A percentile compares a stretch with the other conserved stretches of the same genome.
phyloP scores from a whole-genome alignment of 176 grass and related monocot species.

The Lolium multiflorum region DNA sequence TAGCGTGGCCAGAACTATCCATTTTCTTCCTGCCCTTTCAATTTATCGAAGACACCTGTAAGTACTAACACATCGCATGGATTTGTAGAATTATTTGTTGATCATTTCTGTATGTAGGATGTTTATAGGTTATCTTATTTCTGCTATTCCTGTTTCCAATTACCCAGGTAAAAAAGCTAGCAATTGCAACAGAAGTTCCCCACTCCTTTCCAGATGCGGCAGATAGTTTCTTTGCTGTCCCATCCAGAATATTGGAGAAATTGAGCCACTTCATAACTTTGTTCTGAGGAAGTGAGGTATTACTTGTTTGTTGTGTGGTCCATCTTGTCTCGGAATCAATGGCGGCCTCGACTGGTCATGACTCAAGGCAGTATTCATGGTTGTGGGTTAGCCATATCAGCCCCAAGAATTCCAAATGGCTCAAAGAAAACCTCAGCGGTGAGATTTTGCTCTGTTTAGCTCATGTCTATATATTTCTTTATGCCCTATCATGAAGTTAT shows the following conservation, averaged over 20 bases:
- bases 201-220: neutral
- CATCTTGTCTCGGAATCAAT: slow-evolving; percentile 43
- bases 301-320: slow-evolving; percentile 1
- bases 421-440: slow-evolving; percentile 87
- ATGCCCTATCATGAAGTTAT: slow-evolving; percentile 5
- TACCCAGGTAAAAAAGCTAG: slow-evolving; percentile 23
- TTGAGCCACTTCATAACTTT: slow-evolving; percentile 7
- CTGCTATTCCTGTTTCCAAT: slow-evolving; percentile 30
- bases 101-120: slow-evolving; percentile 2
- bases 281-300: slow-evolving; percentile 11
- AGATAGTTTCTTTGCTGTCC: neutral
- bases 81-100: neutral
- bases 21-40: slow-evolving; percentile 28
- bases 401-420: slow-evolving; percentile 97
- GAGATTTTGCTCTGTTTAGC: slow-evolving; percentile 28
- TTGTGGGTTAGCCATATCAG: slow-evolving; percentile 91
- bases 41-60: neutral
- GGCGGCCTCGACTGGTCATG: slow-evolving; percentile 50
- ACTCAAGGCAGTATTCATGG: slow-evolving; percentile 73
- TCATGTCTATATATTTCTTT: neutral
- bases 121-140: slow-evolving; percentile 14
- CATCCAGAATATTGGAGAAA: slow-evolving; percentile 18
- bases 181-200: neutral
- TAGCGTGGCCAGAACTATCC: neutral
- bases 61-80: slow-evolving; percentile 32